These are phyloP conservation scores for Colletotrichum chlorophyti DNA, from an alignment of 2,329 filamentous ascomycete species.

Conservation along the genomic window DNA sequence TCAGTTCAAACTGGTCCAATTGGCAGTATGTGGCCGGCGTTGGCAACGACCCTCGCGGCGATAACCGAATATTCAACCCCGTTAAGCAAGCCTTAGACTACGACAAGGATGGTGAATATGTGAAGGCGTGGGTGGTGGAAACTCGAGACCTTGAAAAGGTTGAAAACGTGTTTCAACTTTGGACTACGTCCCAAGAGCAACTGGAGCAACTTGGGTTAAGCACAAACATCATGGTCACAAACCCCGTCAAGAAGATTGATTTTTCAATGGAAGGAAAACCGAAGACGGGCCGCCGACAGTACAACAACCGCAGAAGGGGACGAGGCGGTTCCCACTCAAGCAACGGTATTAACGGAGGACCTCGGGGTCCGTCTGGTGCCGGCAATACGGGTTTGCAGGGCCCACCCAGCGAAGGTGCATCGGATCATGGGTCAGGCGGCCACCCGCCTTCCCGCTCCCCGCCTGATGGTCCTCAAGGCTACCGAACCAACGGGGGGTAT, in stretches of 20 bases:
- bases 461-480: conserved; percentile 11
- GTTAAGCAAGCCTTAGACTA: conserved; percentile 84
- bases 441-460: background rate
- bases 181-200: conserved; percentile 66
- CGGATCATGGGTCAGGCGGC: background rate
- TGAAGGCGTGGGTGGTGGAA: conserved; percentile 77
- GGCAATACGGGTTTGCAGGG: too few species aligned
- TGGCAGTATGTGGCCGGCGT: conserved; percentile 85
- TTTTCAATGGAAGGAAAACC: conserved; percentile 64
- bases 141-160: conserved; percentile 59
- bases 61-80: conserved; percentile 79
- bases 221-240: conserved; percentile 69
- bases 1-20: conserved; percentile 79
- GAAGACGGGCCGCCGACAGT: conserved; percentile 41
- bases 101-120: conserved; percentile 72
- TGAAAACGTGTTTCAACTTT: conserved; percentile 73
- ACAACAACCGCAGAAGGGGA: conserved; percentile 35
- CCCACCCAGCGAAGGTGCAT: background rate
- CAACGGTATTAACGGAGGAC: background rate
- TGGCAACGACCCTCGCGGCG: conserved; percentile 77
- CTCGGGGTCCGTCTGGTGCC: background rate
- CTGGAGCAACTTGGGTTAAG: conserved; percentile 62
- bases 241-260: conserved; percentile 70
- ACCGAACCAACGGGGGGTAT: conserved; percentile 8
- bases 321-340: conserved; percentile 18